A percentile compares a stretch with the other conserved stretches of the same genome.
Conservation (phyloP, 495 filamentous ascomycete genomes). For the Evansstolkia leycettana region DNA sequence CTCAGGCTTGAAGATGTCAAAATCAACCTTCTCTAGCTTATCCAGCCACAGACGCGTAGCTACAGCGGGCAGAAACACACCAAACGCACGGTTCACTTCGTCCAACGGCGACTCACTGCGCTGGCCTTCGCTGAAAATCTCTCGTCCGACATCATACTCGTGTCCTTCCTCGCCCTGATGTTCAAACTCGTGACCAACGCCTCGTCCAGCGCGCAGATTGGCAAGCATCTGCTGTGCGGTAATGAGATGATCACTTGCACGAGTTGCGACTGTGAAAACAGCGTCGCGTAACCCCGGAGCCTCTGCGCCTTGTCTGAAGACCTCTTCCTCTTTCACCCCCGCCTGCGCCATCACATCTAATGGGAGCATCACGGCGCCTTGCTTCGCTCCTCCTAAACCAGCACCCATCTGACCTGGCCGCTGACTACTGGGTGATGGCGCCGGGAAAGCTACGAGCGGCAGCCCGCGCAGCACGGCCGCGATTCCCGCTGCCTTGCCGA, state of each 20-base stretch:
- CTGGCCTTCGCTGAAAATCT: slow-evolving; percentile 8
- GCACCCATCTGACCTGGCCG: slow-evolving; percentile 29
- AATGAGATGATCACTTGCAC: slow-evolving; percentile 89
- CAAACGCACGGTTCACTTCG: slow-evolving; percentile 57
- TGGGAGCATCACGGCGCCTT: slow-evolving; percentile 65
- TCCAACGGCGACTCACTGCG: slow-evolving; percentile 30
- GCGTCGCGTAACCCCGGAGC: slow-evolving; percentile 77
- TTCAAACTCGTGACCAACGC: slow-evolving; percentile 75
- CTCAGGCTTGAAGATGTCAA: slow-evolving; percentile 63
- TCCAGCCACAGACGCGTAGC: slow-evolving; percentile 68
- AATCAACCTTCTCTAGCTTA: slow-evolving; percentile 63
- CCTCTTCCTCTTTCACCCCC: slow-evolving; percentile 74
- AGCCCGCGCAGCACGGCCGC: slow-evolving; percentile 70
- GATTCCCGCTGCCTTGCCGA: slow-evolving; percentile 88
- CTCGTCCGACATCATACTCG: slow-evolving; percentile 33
- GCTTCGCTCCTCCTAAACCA: slow-evolving; percentile 28
- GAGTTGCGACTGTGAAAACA: slow-evolving; percentile 81
- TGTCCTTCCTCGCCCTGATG: slow-evolving; percentile 70
- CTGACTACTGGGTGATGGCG: slow-evolving; percentile 42
- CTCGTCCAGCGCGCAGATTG: slow-evolving; percentile 57
- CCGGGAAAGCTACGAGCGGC: slow-evolving; percentile 69
- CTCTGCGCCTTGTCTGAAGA: slow-evolving; percentile 63
- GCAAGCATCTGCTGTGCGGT: slow-evolving; percentile 85
- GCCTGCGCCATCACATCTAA: slow-evolving; percentile 79
- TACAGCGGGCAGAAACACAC: slow-evolving; percentile 69